Conservation (phyloP, 495 filamentous ascomycete genomes). For the Antarctomyces pellizariae region DNA sequence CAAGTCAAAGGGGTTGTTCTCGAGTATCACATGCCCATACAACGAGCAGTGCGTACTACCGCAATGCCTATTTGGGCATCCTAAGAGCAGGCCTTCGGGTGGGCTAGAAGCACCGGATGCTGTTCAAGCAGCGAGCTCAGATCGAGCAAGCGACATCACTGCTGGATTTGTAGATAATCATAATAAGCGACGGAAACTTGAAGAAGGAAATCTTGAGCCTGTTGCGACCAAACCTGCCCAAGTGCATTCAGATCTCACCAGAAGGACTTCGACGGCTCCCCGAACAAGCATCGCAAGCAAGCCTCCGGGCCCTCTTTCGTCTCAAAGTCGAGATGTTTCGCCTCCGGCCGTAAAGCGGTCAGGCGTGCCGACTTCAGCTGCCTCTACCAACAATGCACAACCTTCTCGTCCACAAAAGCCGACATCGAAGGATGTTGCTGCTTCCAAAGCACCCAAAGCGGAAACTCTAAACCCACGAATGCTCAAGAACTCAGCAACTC, state of each 20-base stretch:
- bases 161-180: too few species aligned
- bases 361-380: conserved; percentile 3
- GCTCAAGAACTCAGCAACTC: conserved; percentile 43
- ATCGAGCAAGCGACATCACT: too few species aligned
- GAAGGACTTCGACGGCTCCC: neutral
- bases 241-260: neutral
- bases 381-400: conserved; percentile 3
- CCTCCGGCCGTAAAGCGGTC: conserved; percentile 1
- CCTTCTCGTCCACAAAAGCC: conserved; percentile 12
- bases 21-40: conserved; percentile 9
- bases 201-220: conserved; percentile 1
- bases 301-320: neutral
- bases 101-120: neutral
- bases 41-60: conserved; percentile 8
- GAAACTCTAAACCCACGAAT: conserved; percentile 62
- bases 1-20: conserved; percentile 10
- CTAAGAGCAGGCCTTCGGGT: neutral
- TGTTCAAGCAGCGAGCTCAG: neutral
- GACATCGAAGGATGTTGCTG: conserved; percentile 1
- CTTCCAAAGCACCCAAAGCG: conserved; percentile 2
- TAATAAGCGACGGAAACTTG: conserved; percentile 7
- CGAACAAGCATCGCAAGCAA: conserved; percentile 1
- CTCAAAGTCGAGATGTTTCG: too few species aligned
- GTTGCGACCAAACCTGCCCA: neutral
- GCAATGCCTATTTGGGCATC: conserved; percentile 10